Percentiles rank a stretch among this genome's conserved stretches.
These are phyloP conservation scores for Fomitopsis serialis DNA, from an alignment of 768 basidiomycete genomes.

Conservation along the genomic window DNA sequence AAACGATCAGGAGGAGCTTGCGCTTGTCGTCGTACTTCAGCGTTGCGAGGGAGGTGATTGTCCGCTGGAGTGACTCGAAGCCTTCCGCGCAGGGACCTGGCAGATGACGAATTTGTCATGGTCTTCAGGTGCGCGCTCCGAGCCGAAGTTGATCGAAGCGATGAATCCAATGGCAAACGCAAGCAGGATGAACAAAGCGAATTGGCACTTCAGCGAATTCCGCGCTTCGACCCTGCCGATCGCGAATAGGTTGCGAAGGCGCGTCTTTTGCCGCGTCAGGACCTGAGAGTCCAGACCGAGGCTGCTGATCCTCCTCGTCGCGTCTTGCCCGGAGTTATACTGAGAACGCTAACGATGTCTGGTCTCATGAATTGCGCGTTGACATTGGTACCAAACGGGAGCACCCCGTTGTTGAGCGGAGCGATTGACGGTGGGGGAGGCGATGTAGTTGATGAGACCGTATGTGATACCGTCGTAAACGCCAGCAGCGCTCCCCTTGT, in stretches of 20 bases:
- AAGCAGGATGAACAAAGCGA: constrained; percentile 87
- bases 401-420: constrained; percentile 40
- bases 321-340: constrained; percentile 66
- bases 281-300: constrained; percentile 51
- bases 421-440: constrained; percentile 53
- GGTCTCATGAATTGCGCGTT: constrained; percentile 67
- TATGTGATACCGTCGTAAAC: constrained; percentile 86
- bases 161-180: constrained; percentile 84
- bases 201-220: constrained; percentile 85
- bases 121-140: constrained; percentile 81
- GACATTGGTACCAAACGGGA: constrained; percentile 18
- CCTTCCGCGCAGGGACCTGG: constrained; percentile 99
- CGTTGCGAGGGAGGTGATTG: constrained; percentile 91
- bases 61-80: constrained; percentile 73
- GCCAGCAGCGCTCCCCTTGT: constrained; percentile 58
- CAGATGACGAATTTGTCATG: constrained; percentile 98
- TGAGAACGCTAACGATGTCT: constrained; percentile 71
- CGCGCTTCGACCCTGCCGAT: constrained; percentile 91
- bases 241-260: constrained; percentile 89
- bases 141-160: constrained; percentile 80
- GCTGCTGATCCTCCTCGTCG: constrained; percentile 67
- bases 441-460: constrained; percentile 80
- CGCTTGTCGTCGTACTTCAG: constrained; percentile 98
- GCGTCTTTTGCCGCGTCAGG: constrained; percentile 73
- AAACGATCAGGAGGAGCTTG: constrained; percentile 87